Evolutionary conservation across 225 moss, liverwort and hornwort genomes (phyloP), one percentile per base, ranked within the genome.

Genomic region (Asterella californica): DNA sequence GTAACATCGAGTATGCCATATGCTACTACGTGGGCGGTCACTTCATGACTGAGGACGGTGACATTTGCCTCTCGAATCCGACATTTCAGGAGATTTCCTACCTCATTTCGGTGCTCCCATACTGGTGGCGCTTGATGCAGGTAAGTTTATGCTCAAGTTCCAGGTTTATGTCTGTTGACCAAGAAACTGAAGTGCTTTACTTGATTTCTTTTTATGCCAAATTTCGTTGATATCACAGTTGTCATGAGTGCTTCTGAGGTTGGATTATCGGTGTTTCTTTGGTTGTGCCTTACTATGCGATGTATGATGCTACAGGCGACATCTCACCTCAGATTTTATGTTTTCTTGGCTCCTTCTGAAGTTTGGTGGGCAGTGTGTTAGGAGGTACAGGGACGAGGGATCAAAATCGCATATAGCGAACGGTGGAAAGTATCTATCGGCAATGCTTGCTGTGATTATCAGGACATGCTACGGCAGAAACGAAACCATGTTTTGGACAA

Each of bases 41-140:
- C 78, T 91, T 91, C 60, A 83, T 81, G 48, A 81, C 81, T 30
- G 83, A 88, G 76, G 79, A 88, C 54, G 85, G 89, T 27, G 84
- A 83, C 49, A 84, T 88, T 27, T 96, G 96, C 83, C 78, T 81
- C 75, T 85, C 75, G 32, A 91, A 86, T 72, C 77, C 80, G 65
- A 76, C 78, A 65, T 90, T 89, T 59, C 60, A 76, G 70, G 80
- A 62, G 32, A 84, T 91, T 62, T 54, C 85, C 17, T 91, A 88
- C 81, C 80, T 93, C 52, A 87, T 94, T 80, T 87, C 92, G 11
- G 75, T 96, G 84, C 81, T 92, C 49, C 96, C 96, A 33, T 96
- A 90, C 77, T 92, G 96, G 96, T 94, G 90, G 82, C 91, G 93
- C 52, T 81, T 96, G 78, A 84, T 92, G 80, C 96, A 96, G 92